These are phyloP conservation scores for Geosmithia morbida DNA, from an alignment of 2,329 filamentous ascomycete species.

Conservation along the genomic window DNA sequence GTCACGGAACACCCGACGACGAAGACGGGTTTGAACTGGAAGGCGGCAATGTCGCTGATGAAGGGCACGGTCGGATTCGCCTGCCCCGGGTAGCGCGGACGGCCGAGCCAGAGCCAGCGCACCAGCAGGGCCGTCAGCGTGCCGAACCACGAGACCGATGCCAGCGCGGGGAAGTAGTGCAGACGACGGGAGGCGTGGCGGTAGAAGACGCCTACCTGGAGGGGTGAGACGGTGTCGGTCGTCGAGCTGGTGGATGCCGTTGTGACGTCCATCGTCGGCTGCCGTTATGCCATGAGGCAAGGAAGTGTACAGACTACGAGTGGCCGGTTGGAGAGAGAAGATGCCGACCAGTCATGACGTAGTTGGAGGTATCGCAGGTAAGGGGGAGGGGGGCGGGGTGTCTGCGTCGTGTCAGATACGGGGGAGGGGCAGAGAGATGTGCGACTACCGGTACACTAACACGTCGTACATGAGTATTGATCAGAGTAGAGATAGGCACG, in stretches of 20 bases:
- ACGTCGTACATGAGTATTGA: no score
- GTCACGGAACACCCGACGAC: constrained; percentile 2
- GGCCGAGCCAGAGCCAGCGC: constrained; percentile 3
- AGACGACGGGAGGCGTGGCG: constrained; percentile 2
- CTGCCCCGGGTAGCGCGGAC: constrained; percentile 3
- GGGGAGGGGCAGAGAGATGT: no score
- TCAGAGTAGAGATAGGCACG: no score
- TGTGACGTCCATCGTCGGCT: background rate
- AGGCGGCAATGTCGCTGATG: constrained; percentile 4
- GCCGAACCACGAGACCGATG: constrained; percentile 2
- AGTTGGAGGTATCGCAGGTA: no score
- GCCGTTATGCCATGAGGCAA: background rate
- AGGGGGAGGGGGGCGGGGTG: no score
- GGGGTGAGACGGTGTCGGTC: background rate
- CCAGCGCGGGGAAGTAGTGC: constrained; percentile 2
- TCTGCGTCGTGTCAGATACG: no score
- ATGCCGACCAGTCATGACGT: no score
- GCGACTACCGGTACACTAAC: no score
- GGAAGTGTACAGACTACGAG: no score
- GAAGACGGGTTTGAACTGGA: constrained; percentile 3
- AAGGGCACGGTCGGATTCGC: constrained; percentile 2
- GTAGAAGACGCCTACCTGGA: constrained; percentile 1
- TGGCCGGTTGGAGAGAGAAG: no score
- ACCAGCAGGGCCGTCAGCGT: constrained; percentile 2
- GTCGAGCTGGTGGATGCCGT: background rate